phyloP scores from a whole-genome alignment of 2,329 filamentous ascomycete genomes.

The Neonectria neomacrospora region DNA sequence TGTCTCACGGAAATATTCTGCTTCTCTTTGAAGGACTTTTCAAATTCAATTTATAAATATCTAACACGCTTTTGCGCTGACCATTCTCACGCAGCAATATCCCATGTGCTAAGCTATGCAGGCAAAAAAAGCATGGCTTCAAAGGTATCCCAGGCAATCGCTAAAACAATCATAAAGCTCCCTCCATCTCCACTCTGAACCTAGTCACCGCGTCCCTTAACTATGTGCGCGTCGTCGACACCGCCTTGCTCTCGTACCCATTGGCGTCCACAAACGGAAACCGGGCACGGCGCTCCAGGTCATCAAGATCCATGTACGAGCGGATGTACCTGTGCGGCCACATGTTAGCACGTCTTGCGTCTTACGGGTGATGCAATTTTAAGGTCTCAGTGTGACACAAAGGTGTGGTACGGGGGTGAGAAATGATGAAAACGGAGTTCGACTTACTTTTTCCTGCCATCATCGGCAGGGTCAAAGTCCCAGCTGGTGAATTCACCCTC shows the following conservation, averaged over 20 bases:
- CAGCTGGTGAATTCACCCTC: conserved; percentile 81
- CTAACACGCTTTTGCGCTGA: conserved; percentile 16
- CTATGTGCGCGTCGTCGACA: conserved; percentile 52
- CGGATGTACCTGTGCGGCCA: conserved; percentile 78
- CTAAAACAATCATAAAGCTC: conserved; percentile 4
- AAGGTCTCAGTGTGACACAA: conserved; percentile 26
- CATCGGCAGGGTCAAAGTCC: conserved; percentile 83
- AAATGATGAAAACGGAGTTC: background rate
- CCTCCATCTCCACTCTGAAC: conserved; percentile 3
- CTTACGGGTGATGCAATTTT: conserved; percentile 41
- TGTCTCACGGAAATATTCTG: background rate
- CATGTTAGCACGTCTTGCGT: conserved; percentile 46
- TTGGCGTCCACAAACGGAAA: conserved; percentile 73
- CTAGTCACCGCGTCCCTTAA: background rate
- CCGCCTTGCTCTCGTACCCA: conserved; percentile 59
- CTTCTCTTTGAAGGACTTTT: conserved; percentile 14
- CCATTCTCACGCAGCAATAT: conserved; percentile 18
- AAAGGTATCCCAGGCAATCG: conserved; percentile 19
- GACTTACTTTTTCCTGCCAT: conserved; percentile 72
- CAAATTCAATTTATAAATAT: conserved; percentile 3
- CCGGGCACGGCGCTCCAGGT: conserved; percentile 79
- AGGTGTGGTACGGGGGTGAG: conserved; percentile 27
- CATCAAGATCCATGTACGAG: conserved; percentile 82
- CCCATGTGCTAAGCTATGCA: conserved; percentile 35
- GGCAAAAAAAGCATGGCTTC: conserved; percentile 24